Evolutionary conservation across 306 rosid genomes (phyloP), one percentile per base, ranked within the genome.

Genomic region (Malus sieversii): DNA sequence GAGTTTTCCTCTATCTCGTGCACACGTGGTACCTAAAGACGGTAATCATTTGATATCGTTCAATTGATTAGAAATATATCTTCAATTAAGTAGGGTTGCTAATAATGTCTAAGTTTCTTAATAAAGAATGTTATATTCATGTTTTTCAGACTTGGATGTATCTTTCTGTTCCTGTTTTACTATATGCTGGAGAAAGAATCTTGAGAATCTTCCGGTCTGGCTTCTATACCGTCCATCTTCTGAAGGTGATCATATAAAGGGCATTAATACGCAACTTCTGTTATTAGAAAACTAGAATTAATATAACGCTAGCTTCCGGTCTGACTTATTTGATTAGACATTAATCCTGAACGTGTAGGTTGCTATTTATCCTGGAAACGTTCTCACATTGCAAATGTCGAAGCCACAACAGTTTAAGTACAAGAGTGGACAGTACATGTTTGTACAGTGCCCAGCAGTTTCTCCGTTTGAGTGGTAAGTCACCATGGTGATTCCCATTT

Each of bases 361-460:
- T 68, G 99, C 99, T 62, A 89, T 96, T 71, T 90, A 96, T 87
- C 97, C 98, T 23, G 99, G 99, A 79, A 92, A 96, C 77, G 98
- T 96, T 69, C 91, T 96, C 83, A 86, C 97, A 3, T 73, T 96
- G 88, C 97, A 96, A 87, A 96, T 96, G 99, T 92, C 97, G 15
- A 96, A 92, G 88, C 97, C 99, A 71, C 87, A 91, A 53, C 98
- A 87, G 78, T 96, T 96, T 76, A 91, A 86, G 20, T 87, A 96
- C 93, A 96, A 88, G 82, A 96, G 99, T 52, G 99, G 98, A 75
- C 97, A 92, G 79, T 96, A 96, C 91, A 96, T 96, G 99, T 96
- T 92, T 88, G 99, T 96, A 59, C 99, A 96, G 79, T 96, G 99
- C 80, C 93, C 99, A n/a, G 94, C 92, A 4, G 91, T 96, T 84